Evolutionary conservation across 2,329 filamentous ascomycete species (phyloP), one percentile per base, ranked within the genome.

Genomic region (Calonectria hongkongensis): DNA sequence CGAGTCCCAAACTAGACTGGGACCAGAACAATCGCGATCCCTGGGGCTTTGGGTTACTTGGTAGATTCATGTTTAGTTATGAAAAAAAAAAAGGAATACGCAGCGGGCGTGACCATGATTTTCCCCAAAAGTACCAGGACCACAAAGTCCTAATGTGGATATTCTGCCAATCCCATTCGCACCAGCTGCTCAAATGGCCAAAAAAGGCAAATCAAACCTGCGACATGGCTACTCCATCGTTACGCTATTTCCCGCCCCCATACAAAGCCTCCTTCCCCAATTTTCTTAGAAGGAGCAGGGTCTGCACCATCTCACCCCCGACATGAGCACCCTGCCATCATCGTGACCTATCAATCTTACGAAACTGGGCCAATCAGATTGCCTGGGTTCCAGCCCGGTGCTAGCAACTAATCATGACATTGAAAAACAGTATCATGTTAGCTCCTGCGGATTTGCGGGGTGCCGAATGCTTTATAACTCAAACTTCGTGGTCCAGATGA

Each of bases 381-480:
- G 30, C 51, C 0, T 21, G 56, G 27, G 39, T 4, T n/a, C 1
- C 8, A 1, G 4, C 21, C 30, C 51, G 51, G 3, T 2, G 4
- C 21, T 30, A 7, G n/a, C 51, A n/a, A 21, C 51, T 56, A 39
- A 36, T 56, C 51, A 56, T 39, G 30, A 16, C 36, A 60, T 43
- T 25, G 18, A 16, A n/a, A 39, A 15, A 18, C 28, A 25, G 4
- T 5, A 39, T 36, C 51, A 6, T 25, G 7, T 48, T 3, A 21
- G 4, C 43, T n/a, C 12, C 6, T 12, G 45, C 8, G 45, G 9
- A 9, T 25, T 48, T 21, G n/a, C n/a, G 45, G 45, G 45, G 45
- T 25, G n/a, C 12, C 1, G 5, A 8, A 10, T 15, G 27, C 21
- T 21, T 21, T 63, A 21, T 9, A 36, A 21, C 2, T 12, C n/a